Evolutionary conservation across 768 basidiomycete genomes (phyloP).

Genomic region (Erythrobasidium yunnanense): DNA sequence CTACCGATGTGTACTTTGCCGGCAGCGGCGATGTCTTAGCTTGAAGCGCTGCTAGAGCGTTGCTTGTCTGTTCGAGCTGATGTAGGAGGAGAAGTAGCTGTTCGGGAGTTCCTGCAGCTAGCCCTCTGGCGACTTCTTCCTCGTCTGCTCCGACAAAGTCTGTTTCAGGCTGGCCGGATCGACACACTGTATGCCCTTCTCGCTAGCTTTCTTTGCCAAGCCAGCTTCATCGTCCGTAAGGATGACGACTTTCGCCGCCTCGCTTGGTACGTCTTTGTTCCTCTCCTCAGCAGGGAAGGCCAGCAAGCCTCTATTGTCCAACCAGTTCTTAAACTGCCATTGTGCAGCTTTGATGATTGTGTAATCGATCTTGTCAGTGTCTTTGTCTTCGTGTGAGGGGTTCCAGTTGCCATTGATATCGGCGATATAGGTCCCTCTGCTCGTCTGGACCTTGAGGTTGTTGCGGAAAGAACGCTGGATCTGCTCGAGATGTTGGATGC

Average conservation of each 20-base stretch:
- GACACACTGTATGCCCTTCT: not conserved
- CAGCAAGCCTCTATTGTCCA: conserved; percentile 50
- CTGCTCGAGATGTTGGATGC: conserved; percentile 64
- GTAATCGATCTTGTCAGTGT: conserved; percentile 75
- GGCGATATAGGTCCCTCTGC: conserved; percentile 81
- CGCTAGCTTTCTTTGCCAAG: not conserved
- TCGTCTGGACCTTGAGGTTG: conserved; percentile 87
- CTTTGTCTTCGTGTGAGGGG: conserved; percentile 57
- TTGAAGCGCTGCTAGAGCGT: too few species aligned
- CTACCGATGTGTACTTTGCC: too few species aligned
- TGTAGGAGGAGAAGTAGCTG: too few species aligned
- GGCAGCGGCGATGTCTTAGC: too few species aligned
- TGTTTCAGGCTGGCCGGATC: too few species aligned
- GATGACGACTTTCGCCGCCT: not conserved
- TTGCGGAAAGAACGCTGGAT: conserved; percentile 62
- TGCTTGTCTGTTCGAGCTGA: too few species aligned
- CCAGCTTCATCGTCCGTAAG: not conserved
- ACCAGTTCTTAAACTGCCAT: conserved; percentile 89
- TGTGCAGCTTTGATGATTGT: conserved; percentile 81
- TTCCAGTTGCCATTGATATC: conserved; percentile 70
- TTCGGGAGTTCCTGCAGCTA: too few species aligned
- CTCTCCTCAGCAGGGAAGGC: not conserved
- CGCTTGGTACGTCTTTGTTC: too few species aligned
- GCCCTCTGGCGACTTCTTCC: too few species aligned
- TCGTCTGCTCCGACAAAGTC: too few species aligned